Evolutionary conservation across 2,329 filamentous ascomycete species (phyloP).

Genomic region (Trichoderma asperellum): DNA sequence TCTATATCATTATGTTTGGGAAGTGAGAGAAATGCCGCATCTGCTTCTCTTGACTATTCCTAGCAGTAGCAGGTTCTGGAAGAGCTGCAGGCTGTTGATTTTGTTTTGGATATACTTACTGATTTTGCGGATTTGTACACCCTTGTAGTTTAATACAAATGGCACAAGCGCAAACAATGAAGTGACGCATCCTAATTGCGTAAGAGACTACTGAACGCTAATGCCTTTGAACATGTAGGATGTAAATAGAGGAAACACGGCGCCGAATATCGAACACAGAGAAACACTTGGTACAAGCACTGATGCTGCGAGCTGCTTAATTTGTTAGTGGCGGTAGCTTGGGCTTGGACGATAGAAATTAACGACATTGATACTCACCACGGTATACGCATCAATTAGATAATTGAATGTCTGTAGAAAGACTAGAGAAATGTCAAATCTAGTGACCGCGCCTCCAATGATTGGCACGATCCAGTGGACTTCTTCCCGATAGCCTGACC

Average conservation of each 20-base stretch:
- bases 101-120: not conserved
- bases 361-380: not conserved
- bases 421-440: slow-evolving; percentile 5
- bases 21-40: not conserved
- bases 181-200: not conserved
- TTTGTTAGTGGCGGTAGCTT: not conserved
- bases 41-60: not conserved
- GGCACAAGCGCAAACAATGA: not conserved
- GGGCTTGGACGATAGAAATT: not conserved
- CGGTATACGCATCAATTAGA: not conserved
- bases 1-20: not conserved
- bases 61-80: not conserved
- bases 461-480: slow-evolving; percentile 11
- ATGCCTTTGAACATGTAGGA: slow-evolving; percentile 10
- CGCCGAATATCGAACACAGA: slow-evolving; percentile 3
- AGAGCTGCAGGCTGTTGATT: not conserved
- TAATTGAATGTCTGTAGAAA: slow-evolving; percentile 9
- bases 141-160: slow-evolving; percentile 1
- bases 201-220: not conserved
- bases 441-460: slow-evolving; percentile 4
- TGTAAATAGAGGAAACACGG: slow-evolving; percentile 4
- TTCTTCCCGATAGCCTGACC: slow-evolving; percentile 2
- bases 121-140: not conserved
- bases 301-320: not conserved
- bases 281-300: not conserved